Evolutionary conservation across 2,329 filamentous ascomycete genomes (phyloP), one percentile per base, ranked within the genome.

Genomic region (Phyllosticta paracitricarpa): DNA sequence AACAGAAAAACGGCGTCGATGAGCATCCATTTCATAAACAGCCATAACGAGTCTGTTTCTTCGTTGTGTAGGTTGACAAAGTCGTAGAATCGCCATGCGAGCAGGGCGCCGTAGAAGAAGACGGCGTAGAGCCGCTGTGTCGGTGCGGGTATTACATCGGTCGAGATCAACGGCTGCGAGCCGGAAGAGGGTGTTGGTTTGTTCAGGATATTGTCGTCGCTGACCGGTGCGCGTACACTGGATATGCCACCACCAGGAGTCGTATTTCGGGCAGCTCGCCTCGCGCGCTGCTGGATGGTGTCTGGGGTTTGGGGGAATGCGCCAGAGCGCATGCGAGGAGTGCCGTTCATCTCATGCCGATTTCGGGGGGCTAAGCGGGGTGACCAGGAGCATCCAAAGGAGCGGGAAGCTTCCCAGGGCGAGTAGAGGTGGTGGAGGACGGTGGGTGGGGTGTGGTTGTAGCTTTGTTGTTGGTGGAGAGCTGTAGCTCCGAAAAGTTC

Each of bases 11-110:
- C 75, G 63, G 89, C 88, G 76, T 99, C 94, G 65, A 99, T 84
- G 62, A 86, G 81, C 64, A 89, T 83, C 94, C 94, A 99, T 82
- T 97, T 99, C 70, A 96, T 78, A 71, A 97, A 97, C 56, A 93
- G 82, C 82, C 86, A 89, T 64, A 94, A 87, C n/a, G 92, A 96
- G 69, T 91, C 87, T 62, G 89, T 84, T 65, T 95, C 89, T 65
- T 93, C 89, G 62, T 92, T 87, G 51, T 91, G 81, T 64, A 93
- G 77, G 62, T 83, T 84, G 65, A 86, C 84, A 79, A 89, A 96
- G 77, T 99, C 91, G 74, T 91, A 96, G 35, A 94, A 76, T 69
- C 91, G 87, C 87, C 90, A 97, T 63, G 85, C 86, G 75, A 89
- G 82, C 25, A 99, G 77, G 33, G 82, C 79, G 52, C 86, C 73